Base-by-base conservation (phyloP, 306 rosid species). In the Gynostemma pentaphyllum region DNA sequence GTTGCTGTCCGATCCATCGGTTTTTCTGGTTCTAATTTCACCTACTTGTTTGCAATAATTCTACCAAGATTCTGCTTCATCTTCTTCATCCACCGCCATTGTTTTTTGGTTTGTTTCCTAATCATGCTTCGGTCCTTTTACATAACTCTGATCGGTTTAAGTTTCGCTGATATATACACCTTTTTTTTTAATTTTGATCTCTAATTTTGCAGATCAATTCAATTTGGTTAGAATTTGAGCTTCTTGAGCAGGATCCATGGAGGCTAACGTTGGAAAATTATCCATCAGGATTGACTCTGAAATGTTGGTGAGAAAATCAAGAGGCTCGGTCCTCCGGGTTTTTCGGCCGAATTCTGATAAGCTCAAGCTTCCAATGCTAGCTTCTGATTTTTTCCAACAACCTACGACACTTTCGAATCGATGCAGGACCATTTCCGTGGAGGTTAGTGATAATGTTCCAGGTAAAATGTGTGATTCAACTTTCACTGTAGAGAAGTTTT, bases 401-500 rank as follows among this genome's bases (percentile, higher is more conserved):
- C 60, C 59, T 40, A 28, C 30, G 46, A 67, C 53, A 46, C 18
- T 46, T 32, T 70, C 86, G 0, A 79, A 51, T 68, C 75, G 80
- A 13, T 72, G 66, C 68, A 72, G 74, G 53, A 62, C 39, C 41
- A 56, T 69, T 18, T 64, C 74, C 22, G 41, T 85, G 65, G 80
- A 68, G 66, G 79, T 79, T 10, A 83, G 76, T 51, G 71, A 82
- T 40, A 74, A 80, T 7, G 49, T 72, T 74, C 78, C 95, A 83
- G 96, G 97, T 90, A 70, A 36, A 26, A 14, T 2, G 19, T 10
- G 30, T 19, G 11, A 21, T 40, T 60, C 22, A 4, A 60, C 10
- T 60, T 39, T 9, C 34, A 37, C 19, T 39, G 46, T 36, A n/a
- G n/a, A n/a, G n/a, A n/a, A n/a, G n/a, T n/a, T n/a, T n/a, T n/a